Base-by-base conservation (phyloP, 2,329 filamentous ascomycete genomes). In the Diplodia seriata region DNA sequence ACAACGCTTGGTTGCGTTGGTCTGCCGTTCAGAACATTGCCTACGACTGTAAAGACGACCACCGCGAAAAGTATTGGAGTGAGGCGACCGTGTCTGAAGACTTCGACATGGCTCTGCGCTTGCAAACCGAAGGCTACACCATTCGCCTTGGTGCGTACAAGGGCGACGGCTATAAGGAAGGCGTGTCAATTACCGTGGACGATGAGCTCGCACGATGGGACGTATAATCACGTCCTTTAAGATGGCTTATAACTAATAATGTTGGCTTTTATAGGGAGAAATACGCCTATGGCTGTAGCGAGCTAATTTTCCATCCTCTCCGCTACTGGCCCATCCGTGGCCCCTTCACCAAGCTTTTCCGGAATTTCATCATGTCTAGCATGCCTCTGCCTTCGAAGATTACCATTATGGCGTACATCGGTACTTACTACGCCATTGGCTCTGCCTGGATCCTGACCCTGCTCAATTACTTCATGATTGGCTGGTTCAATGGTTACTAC, bases 261-360 rank as follows among this genome's bases (percentile, higher is more conserved):
- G 26, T 26, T 26, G 26, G 26, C 26, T 26, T 26, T 26, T 26
- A 26, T 26, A 26, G 26, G 91, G 91, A 94, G 76, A 94, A 94
- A 79, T 93, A 93, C 76, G 92, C 91, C 3, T 94, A 93, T 73
- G 91, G 91, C 47, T 94, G 92, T 80, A 92, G 91, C 77, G 91
- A 94, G 81, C 83, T 94, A 68, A 84, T 94, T 68, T 94, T 95
- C 82, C 86, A 94, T 75, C 92, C 91, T 3, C 82, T 94, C 69
- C 85, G 86, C 69, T 88, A 87, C 72, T 94, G 92, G 92, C 77
- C 88, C 54, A 88, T 85, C 76, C 86, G 85, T 18, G 92, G 92
- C 0, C 92, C 92, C 33, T 91, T 94, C 76, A 94, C 92, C 4
- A 89, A 89, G 26, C 85, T 94, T 4, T 94, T 94, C 85, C 85